Evolutionary conservation across 495 filamentous ascomycete species (phyloP).

Genomic region (Penicillium crystallinum): DNA sequence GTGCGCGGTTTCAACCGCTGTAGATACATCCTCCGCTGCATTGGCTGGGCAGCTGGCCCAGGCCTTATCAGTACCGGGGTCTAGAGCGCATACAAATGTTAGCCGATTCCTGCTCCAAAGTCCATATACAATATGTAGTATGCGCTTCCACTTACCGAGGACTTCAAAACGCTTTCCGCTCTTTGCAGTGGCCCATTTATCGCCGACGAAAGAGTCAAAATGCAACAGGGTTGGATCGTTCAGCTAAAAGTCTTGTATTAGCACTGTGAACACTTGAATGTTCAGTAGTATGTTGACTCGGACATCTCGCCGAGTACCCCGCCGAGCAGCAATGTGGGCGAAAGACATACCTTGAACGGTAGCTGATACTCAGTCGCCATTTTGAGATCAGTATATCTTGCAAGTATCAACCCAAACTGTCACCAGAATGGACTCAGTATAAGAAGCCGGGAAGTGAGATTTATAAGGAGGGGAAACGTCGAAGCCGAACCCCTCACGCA

Average conservation of each 20-base stretch:
- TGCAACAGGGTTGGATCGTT: conserved; percentile 55
- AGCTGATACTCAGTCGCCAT: conserved; percentile 37
- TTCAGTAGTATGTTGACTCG: neutral
- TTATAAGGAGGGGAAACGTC: neutral
- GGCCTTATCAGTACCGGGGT: conserved; percentile 59
- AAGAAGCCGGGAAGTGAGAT: neutral
- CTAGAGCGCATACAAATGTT: conserved; percentile 22
- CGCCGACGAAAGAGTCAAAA: conserved; percentile 54
- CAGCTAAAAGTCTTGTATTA: conserved; percentile 34
- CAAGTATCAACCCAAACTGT: neutral
- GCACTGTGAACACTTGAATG: neutral
- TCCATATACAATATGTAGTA: neutral
- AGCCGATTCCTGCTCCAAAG: neutral
- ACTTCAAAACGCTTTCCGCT: conserved; percentile 63
- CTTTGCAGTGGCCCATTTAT: conserved; percentile 58
- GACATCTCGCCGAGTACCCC: conserved; percentile 16
- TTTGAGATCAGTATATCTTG: neutral
- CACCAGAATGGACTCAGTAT: too few relatives aligned
- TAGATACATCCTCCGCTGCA: conserved; percentile 55
- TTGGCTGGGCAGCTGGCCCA: conserved; percentile 63
- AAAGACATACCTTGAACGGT: conserved; percentile 34
- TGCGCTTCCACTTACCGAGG: conserved; percentile 40
- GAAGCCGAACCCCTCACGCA: neutral
- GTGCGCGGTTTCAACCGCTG: conserved; percentile 54
- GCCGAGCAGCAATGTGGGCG: neutral